Conservation (phyloP, 257 asterid species). For the Phtheirospermum japonicum region DNA sequence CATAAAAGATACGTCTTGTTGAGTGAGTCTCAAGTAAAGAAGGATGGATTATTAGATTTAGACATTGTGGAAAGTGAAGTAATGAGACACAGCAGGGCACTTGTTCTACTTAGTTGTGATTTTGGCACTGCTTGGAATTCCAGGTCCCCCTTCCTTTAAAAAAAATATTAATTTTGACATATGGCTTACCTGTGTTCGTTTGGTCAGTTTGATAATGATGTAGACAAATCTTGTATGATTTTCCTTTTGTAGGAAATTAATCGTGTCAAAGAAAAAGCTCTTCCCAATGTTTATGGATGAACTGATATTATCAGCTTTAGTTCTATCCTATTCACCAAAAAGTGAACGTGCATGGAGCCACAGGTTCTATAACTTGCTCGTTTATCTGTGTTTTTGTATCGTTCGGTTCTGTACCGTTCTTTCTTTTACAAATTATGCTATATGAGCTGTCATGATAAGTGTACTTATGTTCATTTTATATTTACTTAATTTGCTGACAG, state of each 20-base stretch:
- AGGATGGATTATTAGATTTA: constrained; percentile 27
- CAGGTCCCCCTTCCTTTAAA: constrained; percentile 43
- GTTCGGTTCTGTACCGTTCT: neutral
- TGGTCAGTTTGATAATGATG: constrained; percentile 1
- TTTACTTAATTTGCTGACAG: constrained; percentile 45
- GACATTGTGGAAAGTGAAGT: constrained; percentile 47
- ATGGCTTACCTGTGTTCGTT: neutral
- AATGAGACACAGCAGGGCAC: constrained; percentile 83
- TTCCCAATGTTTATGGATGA: constrained; percentile 56
- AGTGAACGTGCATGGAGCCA: constrained; percentile 98
- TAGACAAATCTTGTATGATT: constrained; percentile 1
- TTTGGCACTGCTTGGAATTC: constrained; percentile 94
- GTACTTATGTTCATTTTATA: neutral
- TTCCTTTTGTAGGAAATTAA: constrained; percentile 54
- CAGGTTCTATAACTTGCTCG: constrained; percentile 39
- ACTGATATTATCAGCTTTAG: constrained; percentile 58
- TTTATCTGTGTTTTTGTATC: constrained; percentile 6
- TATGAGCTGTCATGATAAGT: neutral
- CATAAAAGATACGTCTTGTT: constrained; percentile 38
- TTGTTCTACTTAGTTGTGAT: constrained; percentile 79
- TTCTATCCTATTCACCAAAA: constrained; percentile 82
- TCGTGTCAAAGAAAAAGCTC: constrained; percentile 51
- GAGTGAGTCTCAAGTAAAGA: constrained; percentile 26
- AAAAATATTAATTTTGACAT: neutral
- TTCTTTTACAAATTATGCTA: constrained; percentile 2